Evolutionary conservation across 371 early-diverging fungal species (phyloP).

Genomic region (Mucor lusitanicus): DNA sequence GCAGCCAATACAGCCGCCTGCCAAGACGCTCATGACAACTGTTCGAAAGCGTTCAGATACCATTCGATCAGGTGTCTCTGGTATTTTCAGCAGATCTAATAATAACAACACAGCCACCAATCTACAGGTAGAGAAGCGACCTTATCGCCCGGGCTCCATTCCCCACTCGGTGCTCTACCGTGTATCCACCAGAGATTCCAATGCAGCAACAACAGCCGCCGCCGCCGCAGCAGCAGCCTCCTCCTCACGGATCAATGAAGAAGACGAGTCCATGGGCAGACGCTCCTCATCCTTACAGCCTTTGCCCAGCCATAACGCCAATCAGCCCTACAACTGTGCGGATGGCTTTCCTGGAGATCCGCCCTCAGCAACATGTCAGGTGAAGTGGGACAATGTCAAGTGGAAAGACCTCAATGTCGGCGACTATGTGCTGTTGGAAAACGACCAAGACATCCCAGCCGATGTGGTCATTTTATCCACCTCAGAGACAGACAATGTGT

Average conservation of each 20-base stretch:
- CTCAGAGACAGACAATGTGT: constrained; percentile 62
- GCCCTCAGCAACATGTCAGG: constrained; percentile 27
- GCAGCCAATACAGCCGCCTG: background rate
- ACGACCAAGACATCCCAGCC: constrained; percentile 92
- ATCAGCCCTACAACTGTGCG: constrained; percentile 15
- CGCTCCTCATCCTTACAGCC: constrained; percentile 9
- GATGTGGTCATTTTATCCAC: constrained; percentile 76
- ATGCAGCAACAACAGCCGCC: constrained; percentile 9
- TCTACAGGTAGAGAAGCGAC: constrained; percentile 9
- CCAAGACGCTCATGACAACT: constrained; percentile 30
- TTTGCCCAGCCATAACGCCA: constrained; percentile 12
- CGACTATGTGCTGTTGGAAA: constrained; percentile 83
- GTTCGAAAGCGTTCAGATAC: constrained; percentile 47
- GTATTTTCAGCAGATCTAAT: constrained; percentile 25
- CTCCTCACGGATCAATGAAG: background rate
- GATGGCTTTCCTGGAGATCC: constrained; percentile 28
- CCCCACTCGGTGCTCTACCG: constrained; percentile 54
- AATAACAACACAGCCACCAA: background rate
- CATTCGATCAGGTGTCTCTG: constrained; percentile 42
- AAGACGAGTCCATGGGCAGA: constrained; percentile 22
- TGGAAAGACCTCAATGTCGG: constrained; percentile 93
- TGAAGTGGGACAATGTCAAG: constrained; percentile 27
- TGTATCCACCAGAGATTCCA: constrained; percentile 17
- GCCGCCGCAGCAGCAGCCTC: constrained; percentile 16
- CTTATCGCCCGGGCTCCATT: constrained; percentile 49